Percentiles rank a stretch among this genome's conserved stretches.
These are phyloP conservation scores for Clonostachys solani DNA, from an alignment of 2,329 filamentous ascomycete genomes.

Conservation along the genomic window DNA sequence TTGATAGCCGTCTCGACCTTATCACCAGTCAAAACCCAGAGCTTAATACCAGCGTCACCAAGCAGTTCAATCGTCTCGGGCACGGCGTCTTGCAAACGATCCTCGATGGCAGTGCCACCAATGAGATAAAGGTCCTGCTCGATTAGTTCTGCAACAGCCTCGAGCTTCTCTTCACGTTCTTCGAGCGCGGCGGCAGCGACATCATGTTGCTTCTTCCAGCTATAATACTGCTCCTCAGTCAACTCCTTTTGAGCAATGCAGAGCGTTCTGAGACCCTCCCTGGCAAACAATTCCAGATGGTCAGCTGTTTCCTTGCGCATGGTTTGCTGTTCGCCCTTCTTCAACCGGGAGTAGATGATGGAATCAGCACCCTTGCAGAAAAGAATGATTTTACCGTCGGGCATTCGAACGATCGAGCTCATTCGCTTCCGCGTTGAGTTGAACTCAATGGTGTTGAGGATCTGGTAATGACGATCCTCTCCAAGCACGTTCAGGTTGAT, in stretches of 20 bases:
- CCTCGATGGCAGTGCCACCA: conserved; percentile 95
- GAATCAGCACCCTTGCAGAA: conserved; percentile 98
- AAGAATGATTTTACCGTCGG: conserved; percentile 80
- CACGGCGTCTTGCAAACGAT: conserved; percentile 93
- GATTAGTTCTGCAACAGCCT: conserved; percentile 83
- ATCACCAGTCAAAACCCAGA: conserved; percentile 97
- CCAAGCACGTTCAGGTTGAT: conserved; percentile 86
- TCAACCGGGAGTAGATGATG: conserved; percentile 90
- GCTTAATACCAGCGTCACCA: conserved; percentile 90
- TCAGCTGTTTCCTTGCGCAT: conserved; percentile 81
- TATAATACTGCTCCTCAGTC: conserved; percentile 74
- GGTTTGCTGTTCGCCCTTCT: conserved; percentile 79
- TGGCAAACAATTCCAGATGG: conserved; percentile 93
- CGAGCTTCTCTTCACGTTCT: conserved; percentile 88
- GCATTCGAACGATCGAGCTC: conserved; percentile 96
- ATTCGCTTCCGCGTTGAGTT: conserved; percentile 96
- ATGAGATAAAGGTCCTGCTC: conserved; percentile 85
- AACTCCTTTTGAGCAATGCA: conserved; percentile 86
- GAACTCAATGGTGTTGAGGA: conserved; percentile 95
- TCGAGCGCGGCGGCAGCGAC: conserved; percentile 78
- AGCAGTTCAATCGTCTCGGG: conserved; percentile 92
- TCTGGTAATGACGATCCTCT: conserved; percentile 76
- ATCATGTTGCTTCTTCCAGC: conserved; percentile 86
- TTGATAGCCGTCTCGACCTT: conserved; percentile 99
- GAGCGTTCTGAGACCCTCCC: conserved; percentile 89